Percentiles rank a stretch among this genome's conserved stretches.
phyloP scores from a whole-genome alignment of 768 basidiomycete genomes.

The Megacollybia marginata region DNA sequence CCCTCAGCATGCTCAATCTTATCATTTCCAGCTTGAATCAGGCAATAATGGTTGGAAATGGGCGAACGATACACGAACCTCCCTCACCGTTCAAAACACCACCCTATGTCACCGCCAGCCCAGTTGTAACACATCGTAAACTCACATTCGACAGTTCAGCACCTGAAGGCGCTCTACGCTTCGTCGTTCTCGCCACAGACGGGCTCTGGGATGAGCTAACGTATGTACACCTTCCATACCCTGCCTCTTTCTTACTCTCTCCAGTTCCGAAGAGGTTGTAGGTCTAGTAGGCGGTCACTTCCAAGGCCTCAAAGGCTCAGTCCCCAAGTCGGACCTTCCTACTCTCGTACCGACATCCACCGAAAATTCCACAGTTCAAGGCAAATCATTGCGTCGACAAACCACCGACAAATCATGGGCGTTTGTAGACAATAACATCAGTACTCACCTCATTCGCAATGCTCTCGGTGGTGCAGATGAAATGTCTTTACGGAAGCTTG shows the following conservation, averaged over 20 bases:
- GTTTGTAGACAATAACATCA: slow-evolving; percentile 72
- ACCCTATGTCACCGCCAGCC: slow-evolving; percentile 84
- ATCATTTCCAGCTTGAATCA: slow-evolving; percentile 40
- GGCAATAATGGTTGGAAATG: slow-evolving; percentile 61
- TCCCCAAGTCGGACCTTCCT: slow-evolving; percentile 53
- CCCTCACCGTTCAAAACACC: slow-evolving; percentile 72
- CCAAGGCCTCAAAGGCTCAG: slow-evolving; percentile 55
- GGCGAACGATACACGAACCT: slow-evolving; percentile 47
- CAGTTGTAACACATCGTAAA: slow-evolving; percentile 75
- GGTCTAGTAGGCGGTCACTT: slow-evolving; percentile 80
- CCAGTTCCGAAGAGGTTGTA: slow-evolving; percentile 79
- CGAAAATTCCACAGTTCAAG: slow-evolving; percentile 54
- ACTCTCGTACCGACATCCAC: slow-evolving; percentile 45
- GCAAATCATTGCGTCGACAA: slow-evolving; percentile 41
- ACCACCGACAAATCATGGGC: slow-evolving; percentile 51
- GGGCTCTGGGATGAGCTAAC: slow-evolving; percentile 69
- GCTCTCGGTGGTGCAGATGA: slow-evolving; percentile 85
- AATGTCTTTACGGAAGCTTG: slow-evolving; percentile 41
- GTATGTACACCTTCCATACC: slow-evolving; percentile 13
- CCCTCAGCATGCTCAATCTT: background rate
- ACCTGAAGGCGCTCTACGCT: slow-evolving; percentile 39
- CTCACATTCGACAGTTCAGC: slow-evolving; percentile 40
- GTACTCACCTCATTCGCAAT: slow-evolving; percentile 82
- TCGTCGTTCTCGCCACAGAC: slow-evolving; percentile 88
- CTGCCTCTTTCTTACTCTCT: slow-evolving; percentile 2